A percentile compares a stretch with the other conserved stretches of the same genome.
phyloP scores from a whole-genome alignment of 2,329 filamentous ascomycete species.

The Cryphonectria carpinicola region DNA sequence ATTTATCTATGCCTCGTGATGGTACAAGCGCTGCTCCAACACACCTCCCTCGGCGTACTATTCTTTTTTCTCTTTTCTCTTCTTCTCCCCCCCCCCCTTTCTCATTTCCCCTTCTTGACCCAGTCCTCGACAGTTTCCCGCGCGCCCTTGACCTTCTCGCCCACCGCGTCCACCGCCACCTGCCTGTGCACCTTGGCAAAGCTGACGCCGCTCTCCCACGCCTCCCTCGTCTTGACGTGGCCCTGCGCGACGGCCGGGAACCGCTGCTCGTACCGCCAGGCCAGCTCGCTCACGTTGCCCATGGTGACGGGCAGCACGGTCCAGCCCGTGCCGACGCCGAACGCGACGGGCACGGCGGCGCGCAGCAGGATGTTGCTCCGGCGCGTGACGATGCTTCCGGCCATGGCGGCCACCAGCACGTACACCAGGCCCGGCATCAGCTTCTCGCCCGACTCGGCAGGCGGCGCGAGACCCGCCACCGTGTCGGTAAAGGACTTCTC shows the following conservation, averaged over 20 bases:
- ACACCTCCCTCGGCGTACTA: background rate
- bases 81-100: no score
- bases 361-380: slow-evolving; percentile 86
- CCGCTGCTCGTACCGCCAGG: slow-evolving; percentile 91
- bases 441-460: slow-evolving; percentile 82
- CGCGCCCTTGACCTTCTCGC: slow-evolving; percentile 77
- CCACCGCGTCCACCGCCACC: slow-evolving; percentile 72
- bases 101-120: slow-evolving; percentile 87
- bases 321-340: slow-evolving; percentile 84
- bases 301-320: slow-evolving; percentile 86
- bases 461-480: slow-evolving; percentile 83
- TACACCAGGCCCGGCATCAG: slow-evolving; percentile 90
- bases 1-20: background rate
- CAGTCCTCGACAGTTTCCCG: slow-evolving; percentile 82
- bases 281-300: slow-evolving; percentile 81
- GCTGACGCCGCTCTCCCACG: slow-evolving; percentile 69
- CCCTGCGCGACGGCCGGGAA: slow-evolving; percentile 82
- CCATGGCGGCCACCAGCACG: slow-evolving; percentile 92
- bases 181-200: slow-evolving; percentile 76
- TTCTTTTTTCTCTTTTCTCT: no score
- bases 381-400: slow-evolving; percentile 85
- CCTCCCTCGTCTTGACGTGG: slow-evolving; percentile 73
- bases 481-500: slow-evolving; percentile 91
- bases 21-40: background rate
- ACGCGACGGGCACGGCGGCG: slow-evolving; percentile 73